Percentiles rank a stretch among this genome's conserved stretches.
These are phyloP conservation scores for Tricholomella constricta DNA, from an alignment of 768 basidiomycete species.

Conservation along the genomic window DNA sequence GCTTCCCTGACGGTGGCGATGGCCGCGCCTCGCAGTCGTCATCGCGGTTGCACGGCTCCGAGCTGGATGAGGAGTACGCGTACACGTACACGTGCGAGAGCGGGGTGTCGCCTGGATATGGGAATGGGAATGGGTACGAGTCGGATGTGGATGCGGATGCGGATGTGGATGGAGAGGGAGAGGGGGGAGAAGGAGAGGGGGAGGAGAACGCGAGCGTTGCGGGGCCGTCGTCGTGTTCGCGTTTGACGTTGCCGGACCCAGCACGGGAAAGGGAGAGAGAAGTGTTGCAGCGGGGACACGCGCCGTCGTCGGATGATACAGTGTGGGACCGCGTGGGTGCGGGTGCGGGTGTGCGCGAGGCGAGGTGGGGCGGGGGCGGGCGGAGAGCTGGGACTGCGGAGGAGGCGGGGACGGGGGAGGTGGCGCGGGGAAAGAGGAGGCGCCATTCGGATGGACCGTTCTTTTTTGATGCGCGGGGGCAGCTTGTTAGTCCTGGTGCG, in stretches of 20 bases:
- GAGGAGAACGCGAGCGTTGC: too few species aligned
- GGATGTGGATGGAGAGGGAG: not conserved
- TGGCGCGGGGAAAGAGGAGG: constrained; percentile 21
- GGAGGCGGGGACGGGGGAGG: not conserved
- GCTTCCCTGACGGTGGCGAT: constrained; percentile 16
- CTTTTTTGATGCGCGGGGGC: constrained; percentile 25
- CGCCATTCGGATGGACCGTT: constrained; percentile 34
- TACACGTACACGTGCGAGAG: constrained; percentile 17
- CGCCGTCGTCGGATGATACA: constrained; percentile 12
- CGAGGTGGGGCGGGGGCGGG: not conserved
- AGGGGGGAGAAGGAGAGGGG: constrained; percentile 13
- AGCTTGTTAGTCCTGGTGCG: constrained; percentile 13
- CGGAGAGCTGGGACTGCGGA: constrained; percentile 3
- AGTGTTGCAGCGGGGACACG: not conserved
- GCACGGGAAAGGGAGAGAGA: too few species aligned
- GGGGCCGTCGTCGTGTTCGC: too few species aligned
- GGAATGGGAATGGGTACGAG: constrained; percentile 1
- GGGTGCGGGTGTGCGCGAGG: too few species aligned
- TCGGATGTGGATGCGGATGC: not conserved
- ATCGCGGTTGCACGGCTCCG: too few species aligned
- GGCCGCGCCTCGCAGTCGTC: too few species aligned
- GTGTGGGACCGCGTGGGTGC: constrained; percentile 7
- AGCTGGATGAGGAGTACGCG: constrained; percentile 11
- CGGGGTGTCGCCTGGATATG: constrained; percentile 30
- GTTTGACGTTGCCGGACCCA: too few species aligned